These are phyloP conservation scores for Trichophyton benhamiae DNA, from an alignment of 2,329 filamentous ascomycete genomes.

Conservation along the genomic window DNA sequence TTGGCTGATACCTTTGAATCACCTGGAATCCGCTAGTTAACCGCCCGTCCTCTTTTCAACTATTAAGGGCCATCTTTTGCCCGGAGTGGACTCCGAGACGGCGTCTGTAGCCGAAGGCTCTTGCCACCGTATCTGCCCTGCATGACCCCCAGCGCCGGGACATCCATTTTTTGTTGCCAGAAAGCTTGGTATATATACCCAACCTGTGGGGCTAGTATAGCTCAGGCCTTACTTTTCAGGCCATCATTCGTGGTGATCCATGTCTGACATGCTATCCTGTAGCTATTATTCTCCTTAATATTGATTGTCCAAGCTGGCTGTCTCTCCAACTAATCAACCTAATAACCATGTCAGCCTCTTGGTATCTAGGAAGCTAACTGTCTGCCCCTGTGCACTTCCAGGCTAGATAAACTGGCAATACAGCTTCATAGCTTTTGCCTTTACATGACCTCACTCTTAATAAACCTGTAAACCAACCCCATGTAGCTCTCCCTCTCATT, in stretches of 20 bases:
- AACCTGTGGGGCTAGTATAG: background rate
- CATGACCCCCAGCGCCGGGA: background rate
- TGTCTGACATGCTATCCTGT: background rate
- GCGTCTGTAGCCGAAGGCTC: background rate
- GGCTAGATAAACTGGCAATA: no score
- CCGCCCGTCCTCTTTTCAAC: no score
- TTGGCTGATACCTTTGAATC: no score
- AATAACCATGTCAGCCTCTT: no score
- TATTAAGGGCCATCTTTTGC: background rate
- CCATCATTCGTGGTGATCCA: background rate
- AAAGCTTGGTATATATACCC: background rate
- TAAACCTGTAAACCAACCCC: no score
- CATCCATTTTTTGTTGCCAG: background rate
- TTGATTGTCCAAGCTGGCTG: background rate
- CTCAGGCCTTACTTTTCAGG: background rate
- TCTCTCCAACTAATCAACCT: no score
- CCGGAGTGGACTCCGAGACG: background rate
- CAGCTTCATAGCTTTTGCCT: no score
- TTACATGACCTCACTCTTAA: no score
- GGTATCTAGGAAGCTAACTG: no score
- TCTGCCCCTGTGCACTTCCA: no score
- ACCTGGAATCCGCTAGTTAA: no score
- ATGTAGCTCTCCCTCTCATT: no score
- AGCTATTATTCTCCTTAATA: background rate
- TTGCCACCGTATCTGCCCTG: background rate